Evolutionary conservation across 768 basidiomycete genomes (phyloP).

Genomic region (Rhizopogon rudus): DNA sequence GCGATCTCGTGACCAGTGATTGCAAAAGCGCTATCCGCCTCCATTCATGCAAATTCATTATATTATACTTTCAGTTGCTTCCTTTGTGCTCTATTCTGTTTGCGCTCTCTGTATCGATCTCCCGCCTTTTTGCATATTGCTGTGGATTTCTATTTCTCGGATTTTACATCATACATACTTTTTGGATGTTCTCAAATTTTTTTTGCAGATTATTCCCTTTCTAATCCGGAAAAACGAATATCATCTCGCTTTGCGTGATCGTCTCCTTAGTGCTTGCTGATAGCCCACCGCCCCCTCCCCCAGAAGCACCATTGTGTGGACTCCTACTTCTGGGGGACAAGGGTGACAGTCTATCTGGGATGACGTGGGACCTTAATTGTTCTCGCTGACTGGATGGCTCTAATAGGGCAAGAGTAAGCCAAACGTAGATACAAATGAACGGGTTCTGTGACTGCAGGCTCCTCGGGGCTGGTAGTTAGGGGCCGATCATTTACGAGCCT

Average conservation of each 20-base stretch:
- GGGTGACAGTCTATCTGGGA: slow-evolving; percentile 10
- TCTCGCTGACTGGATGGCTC: slow-evolving; percentile 7
- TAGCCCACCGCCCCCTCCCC: neutral
- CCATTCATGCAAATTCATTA: neutral
- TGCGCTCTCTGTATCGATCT: neutral
- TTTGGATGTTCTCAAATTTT: neutral
- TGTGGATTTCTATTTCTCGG: neutral
- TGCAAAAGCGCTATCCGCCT: neutral
- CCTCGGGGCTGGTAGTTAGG: neutral
- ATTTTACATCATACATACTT: neutral
- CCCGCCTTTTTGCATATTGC: neutral
- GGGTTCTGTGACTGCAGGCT: slow-evolving; percentile 2
- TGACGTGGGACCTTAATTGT: slow-evolving; percentile 5
- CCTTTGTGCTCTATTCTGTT: neutral
- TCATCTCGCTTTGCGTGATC: neutral
- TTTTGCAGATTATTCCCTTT: neutral
- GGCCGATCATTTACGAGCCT: slow-evolving; percentile 38
- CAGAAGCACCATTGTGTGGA: neutral
- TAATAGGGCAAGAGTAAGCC: slow-evolving; percentile 18
- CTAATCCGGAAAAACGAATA: neutral
- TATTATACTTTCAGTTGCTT: neutral
- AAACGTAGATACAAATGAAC: slow-evolving; percentile 45
- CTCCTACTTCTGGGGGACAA: neutral
- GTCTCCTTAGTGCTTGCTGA: no score
- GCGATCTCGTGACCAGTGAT: neutral